A percentile compares a stretch with the other conserved stretches of the same genome.
Evolutionary conservation across 2,329 filamentous ascomycete species (phyloP).

Genomic region (Colletotrichum eremochloae): DNA sequence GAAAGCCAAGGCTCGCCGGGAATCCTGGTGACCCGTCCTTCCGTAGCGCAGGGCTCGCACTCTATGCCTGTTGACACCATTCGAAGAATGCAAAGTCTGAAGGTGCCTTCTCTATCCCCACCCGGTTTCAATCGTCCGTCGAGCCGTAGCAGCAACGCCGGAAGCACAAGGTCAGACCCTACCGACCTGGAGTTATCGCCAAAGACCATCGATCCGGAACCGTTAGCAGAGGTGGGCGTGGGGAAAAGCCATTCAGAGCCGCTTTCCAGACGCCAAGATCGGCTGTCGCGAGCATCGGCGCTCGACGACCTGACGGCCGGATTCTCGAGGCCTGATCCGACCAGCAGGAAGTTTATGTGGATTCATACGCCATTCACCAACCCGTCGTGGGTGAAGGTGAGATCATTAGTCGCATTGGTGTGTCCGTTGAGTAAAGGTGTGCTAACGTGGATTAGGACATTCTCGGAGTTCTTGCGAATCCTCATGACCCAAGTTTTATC

Average conservation of each 20-base stretch:
- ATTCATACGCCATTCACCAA: slow-evolving; percentile 70
- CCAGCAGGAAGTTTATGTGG: slow-evolving; percentile 66
- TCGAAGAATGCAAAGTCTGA: slow-evolving; percentile 48
- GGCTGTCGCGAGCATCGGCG: slow-evolving; percentile 27
- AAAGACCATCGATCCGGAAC: slow-evolving; percentile 17
- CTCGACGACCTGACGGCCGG: slow-evolving; percentile 53
- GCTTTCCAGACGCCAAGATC: slow-evolving; percentile 18
- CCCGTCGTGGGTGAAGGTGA: slow-evolving; percentile 69
- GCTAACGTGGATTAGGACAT: slow-evolving; percentile 11
- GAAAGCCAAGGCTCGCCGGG: slow-evolving; percentile 49
- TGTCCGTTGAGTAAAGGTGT: too few species aligned
- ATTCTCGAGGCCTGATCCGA: slow-evolving; percentile 56
- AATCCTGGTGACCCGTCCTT: slow-evolving; percentile 54
- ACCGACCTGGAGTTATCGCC: slow-evolving; percentile 46
- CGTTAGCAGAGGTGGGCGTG: background rate
- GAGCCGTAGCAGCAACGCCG: slow-evolving; percentile 47
- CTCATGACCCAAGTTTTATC: slow-evolving; percentile 44
- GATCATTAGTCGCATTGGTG: slow-evolving; percentile 35
- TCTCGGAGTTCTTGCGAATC: slow-evolving; percentile 8
- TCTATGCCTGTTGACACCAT: slow-evolving; percentile 12
- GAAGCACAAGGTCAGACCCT: slow-evolving; percentile 51
- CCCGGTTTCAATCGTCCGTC: slow-evolving; percentile 49
- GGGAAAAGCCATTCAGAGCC: slow-evolving; percentile 25
- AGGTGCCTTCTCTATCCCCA: slow-evolving; percentile 49
- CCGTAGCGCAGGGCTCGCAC: slow-evolving; percentile 42